Conservation (phyloP, 106 monocot species). For the Amphibolis antarctica region DNA sequence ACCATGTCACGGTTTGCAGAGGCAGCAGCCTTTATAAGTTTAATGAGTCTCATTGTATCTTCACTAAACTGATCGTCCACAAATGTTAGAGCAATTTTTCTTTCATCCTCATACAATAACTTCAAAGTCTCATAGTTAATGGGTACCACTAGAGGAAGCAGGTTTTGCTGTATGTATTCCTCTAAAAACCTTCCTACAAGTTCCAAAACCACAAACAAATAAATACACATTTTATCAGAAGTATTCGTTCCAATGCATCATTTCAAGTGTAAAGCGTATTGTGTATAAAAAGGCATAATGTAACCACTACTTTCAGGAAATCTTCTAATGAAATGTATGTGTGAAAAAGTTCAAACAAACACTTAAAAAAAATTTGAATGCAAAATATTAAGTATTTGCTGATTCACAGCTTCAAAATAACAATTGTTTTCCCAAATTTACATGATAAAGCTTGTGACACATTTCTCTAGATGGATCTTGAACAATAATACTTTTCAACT, state of each 20-base stretch:
- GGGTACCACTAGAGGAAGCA: slow-evolving; percentile 64
- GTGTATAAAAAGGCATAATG: too few species aligned
- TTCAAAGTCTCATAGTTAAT: slow-evolving; percentile 81
- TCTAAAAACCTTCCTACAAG: slow-evolving; percentile 68
- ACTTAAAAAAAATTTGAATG: too few species aligned
- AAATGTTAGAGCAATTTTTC: slow-evolving; percentile 72
- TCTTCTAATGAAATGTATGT: too few species aligned
- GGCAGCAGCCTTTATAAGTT: slow-evolving; percentile 75
- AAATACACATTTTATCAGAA: background rate
- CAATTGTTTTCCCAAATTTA: too few species aligned
- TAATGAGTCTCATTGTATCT: slow-evolving; percentile 46
- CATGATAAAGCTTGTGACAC: too few species aligned
- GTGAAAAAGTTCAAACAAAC: too few species aligned
- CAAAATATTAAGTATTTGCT: too few species aligned
- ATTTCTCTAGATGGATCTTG: too few species aligned
- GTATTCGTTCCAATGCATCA: background rate
- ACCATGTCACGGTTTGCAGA: slow-evolving; percentile 85
- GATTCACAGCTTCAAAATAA: too few species aligned
- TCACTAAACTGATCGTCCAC: slow-evolving; percentile 54
- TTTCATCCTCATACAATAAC: slow-evolving; percentile 56
- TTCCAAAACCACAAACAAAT: background rate
- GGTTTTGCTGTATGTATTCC: slow-evolving; percentile 76
- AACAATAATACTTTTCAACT: too few species aligned
- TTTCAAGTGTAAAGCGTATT: too few species aligned
- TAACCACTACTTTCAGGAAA: too few species aligned